phyloP scores from a whole-genome alignment of 2,329 filamentous ascomycete genomes.

The Aspergillus fumigatus region DNA sequence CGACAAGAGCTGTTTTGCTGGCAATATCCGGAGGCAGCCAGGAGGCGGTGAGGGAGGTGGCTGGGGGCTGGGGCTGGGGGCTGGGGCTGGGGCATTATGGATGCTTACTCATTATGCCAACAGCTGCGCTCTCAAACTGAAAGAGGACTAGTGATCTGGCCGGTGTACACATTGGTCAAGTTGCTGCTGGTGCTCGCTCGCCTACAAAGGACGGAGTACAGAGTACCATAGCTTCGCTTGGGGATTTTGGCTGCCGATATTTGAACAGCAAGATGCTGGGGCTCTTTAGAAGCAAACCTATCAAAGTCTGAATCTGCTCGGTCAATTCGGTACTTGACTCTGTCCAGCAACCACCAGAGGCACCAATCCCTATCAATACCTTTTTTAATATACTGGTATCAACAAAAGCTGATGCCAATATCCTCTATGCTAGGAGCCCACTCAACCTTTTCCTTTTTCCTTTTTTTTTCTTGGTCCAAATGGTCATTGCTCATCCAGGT shows the following conservation, averaged over 20 bases:
- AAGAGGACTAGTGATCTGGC: not conserved
- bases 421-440: not conserved
- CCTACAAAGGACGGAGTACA: too few relatives aligned
- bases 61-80: too few relatives aligned
- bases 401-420: not conserved
- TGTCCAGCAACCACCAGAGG: not conserved
- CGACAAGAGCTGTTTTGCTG: slow-evolving; percentile 8
- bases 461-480: too few relatives aligned
- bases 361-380: too few relatives aligned
- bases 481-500: not conserved
- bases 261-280: too few relatives aligned
- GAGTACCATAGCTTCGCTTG: too few relatives aligned
- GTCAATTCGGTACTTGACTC: not conserved
- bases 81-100: slow-evolving; percentile 1
- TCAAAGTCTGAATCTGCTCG: not conserved
- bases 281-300: not conserved
- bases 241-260: not conserved
- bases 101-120: not conserved
- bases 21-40: not conserved
- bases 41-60: slow-evolving; percentile 8
- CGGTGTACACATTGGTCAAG: not conserved
- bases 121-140: not conserved
- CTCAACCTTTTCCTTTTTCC: not conserved
- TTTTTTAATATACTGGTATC: too few relatives aligned
- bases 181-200: not conserved